Base-by-base conservation (phyloP, 208 protist genomes). In the Leishmania aethiopica region DNA sequence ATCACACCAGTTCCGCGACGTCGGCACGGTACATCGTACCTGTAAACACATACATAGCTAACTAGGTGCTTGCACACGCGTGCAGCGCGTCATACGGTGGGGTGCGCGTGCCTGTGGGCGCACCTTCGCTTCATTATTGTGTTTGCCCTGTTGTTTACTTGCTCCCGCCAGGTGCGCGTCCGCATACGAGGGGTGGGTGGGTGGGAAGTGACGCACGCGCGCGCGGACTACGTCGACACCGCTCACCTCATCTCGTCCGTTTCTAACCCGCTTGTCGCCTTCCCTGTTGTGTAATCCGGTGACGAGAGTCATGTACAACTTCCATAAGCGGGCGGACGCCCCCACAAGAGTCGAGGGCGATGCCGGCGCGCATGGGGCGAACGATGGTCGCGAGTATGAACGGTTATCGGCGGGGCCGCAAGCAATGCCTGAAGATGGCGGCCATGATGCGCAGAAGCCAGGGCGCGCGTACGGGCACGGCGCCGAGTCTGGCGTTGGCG, bases 261-360 rank as follows among this genome's bases (percentile, higher is more conserved):
- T 35, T 8, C 28, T 13, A 10, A 13, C 59, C 11, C 59, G 59
- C 59, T 32, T 28, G 8, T 64, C 59, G 6, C 73, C 28, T 62
- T 57, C 55, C 55, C 35, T 40, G 3, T 28, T 11, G 49, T 45
- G 37, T 11, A 73, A 49, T 59, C 22, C 74, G 45, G 35, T 76
- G 19, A 42, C 22, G 67, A 72, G 22, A 19, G 67, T 10, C 74
- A 87, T 87, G 84, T 84, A 70, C 53, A 84, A 66, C 37, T 82
- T 82, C 35, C 77, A 88, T 47, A 85, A 84, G 40, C 75, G 75
- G 42, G 51, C n/a, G 32, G 64, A 72, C 67, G 40, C 67, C 22
- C 15, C 67, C 40, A 25, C 22, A 25, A n/a, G 40, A n/a, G 35
- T 57, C 49, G 73, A 42, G 22, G 71, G 47, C n/a, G 47, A 75